Conservation (phyloP, 352 stramenopile species). For the Phytophthora uliginosa region DNA sequence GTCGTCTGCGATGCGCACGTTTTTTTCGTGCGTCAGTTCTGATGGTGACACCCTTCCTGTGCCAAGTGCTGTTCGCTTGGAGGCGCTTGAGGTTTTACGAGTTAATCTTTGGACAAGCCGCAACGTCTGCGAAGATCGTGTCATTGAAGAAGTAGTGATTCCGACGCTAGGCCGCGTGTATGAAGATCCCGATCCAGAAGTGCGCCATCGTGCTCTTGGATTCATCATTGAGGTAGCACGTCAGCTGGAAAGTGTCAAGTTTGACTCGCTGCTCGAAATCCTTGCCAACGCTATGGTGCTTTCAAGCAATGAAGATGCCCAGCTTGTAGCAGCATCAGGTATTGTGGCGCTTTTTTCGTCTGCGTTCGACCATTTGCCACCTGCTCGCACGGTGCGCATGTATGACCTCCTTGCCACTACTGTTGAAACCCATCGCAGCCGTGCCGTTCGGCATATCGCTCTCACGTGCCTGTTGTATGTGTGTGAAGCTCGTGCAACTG, state of each 20-base stretch:
- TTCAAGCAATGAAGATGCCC: slow-evolving; percentile 75
- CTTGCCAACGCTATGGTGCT: slow-evolving; percentile 74
- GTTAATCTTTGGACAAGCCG: slow-evolving; percentile 81
- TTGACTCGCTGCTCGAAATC: slow-evolving; percentile 84
- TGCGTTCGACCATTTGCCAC: slow-evolving; percentile 85
- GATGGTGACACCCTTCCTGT: slow-evolving; percentile 48
- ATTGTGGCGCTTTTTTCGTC: slow-evolving; percentile 84
- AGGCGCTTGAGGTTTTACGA: slow-evolving; percentile 77
- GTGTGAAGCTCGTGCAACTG: slow-evolving; percentile 66
- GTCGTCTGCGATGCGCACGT: slow-evolving; percentile 59
- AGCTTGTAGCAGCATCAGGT: slow-evolving; percentile 63
- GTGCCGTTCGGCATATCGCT: slow-evolving; percentile 65
- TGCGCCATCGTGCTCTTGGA: slow-evolving; percentile 67
- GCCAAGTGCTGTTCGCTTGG: slow-evolving; percentile 60
- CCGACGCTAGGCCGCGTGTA: slow-evolving; percentile 77
- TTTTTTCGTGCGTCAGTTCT: slow-evolving; percentile 57
- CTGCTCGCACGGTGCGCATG: slow-evolving; percentile 73
- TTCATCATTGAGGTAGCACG: slow-evolving; percentile 78
- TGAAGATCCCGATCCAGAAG: slow-evolving; percentile 67
- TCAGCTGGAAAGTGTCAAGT: slow-evolving; percentile 84
- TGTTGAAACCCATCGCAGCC: slow-evolving; percentile 75
- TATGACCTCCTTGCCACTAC: slow-evolving; percentile 81
- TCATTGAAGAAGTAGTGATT: slow-evolving; percentile 88
- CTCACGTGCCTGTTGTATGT: slow-evolving; percentile 78
- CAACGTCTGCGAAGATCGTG: slow-evolving; percentile 86